These are phyloP conservation scores for Paxillus involutus DNA, from an alignment of 768 basidiomycete genomes.

Conservation along the genomic window DNA sequence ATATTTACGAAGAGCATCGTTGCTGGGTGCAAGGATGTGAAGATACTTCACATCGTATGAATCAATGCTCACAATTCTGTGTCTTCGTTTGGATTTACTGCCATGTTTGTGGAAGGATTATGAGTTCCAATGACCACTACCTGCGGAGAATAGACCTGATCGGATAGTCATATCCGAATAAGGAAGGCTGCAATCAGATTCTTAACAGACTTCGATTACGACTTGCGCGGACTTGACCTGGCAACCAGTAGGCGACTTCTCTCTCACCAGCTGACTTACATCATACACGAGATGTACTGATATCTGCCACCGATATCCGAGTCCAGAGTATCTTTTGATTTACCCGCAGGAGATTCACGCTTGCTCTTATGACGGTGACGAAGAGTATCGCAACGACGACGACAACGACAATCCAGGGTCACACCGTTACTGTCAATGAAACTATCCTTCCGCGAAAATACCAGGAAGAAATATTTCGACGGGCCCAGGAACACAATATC, in stretches of 20 bases:
- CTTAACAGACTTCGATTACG: background rate
- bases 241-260: background rate
- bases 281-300: constrained; percentile 29
- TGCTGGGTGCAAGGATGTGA: constrained; percentile 47
- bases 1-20: constrained; percentile 90
- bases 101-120: constrained; percentile 39
- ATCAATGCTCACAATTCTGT: constrained; percentile 82
- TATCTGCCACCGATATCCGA: constrained; percentile 1
- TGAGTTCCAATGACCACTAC: constrained; percentile 4
- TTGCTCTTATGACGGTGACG: constrained; percentile 25
- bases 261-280: background rate
- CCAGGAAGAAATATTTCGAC: constrained; percentile 55
- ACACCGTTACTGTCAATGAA: constrained; percentile 32
- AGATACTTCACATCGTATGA: background rate
- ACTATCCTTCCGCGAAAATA: constrained; percentile 48
- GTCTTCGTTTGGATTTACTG: constrained; percentile 85
- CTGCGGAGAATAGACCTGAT: background rate
- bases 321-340: constrained; percentile 1
- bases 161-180: constrained; percentile 6
- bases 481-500: constrained; percentile 51
- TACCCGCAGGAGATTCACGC: constrained; percentile 7
- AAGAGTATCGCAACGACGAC: constrained; percentile 12
- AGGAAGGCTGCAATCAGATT: constrained; percentile 31
- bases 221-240: constrained; percentile 29
- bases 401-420: constrained; percentile 24